Base-by-base conservation (phyloP, 2,329 filamentous ascomycete species). In the Colletotrichum spinosum region DNA sequence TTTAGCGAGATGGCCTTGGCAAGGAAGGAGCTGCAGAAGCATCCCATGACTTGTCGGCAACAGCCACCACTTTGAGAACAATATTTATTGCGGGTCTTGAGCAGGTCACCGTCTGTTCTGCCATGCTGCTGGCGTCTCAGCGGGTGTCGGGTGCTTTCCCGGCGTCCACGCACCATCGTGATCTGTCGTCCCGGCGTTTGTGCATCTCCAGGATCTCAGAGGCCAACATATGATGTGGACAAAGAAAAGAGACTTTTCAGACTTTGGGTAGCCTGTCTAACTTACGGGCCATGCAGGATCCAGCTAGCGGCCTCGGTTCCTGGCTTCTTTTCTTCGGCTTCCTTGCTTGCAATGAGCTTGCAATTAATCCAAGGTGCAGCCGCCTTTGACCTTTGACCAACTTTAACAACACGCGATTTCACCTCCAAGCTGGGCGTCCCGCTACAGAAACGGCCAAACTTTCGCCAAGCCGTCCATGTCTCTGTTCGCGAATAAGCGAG, bases 361-460 rank as follows among this genome's bases (percentile, higher is more conserved):
- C 42, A 9, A 25, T 45, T 12, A 38, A 35, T 34, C 25, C 25
- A 25, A 25, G 25, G 25, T 25, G 25, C 25, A 25, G 25, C 25
- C 25, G 25, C 25, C 25, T 25, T 25, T 25, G 25, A 25, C 25
- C 25, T 25, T 25, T 25, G 25, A 5, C 25, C 25, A 25, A 25
- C 25, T 25, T 25, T 25, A 25, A 4, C 25, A 25, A 25, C 42
- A 44, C 35, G 46, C 48, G 11, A 39, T 25, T 51, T 25, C 25
- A 25, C 25, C 25, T 35, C 17, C 52, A 41, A 56, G 25, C 35
- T 56, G 52, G 57, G 53, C 48, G 10, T 57, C 52, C 52, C 52
- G 58, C 53, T 66, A 57, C 53, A 54, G 46, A 49, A 63, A 63
- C 38, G 63, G 53, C 37, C 17, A 57, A 66, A 53, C 48, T 63